Percentiles rank a stretch among this genome's conserved stretches.
Conservation (phyloP, 192 early-diverging fungal genomes). For the Entophlyctis helioformis region DNA sequence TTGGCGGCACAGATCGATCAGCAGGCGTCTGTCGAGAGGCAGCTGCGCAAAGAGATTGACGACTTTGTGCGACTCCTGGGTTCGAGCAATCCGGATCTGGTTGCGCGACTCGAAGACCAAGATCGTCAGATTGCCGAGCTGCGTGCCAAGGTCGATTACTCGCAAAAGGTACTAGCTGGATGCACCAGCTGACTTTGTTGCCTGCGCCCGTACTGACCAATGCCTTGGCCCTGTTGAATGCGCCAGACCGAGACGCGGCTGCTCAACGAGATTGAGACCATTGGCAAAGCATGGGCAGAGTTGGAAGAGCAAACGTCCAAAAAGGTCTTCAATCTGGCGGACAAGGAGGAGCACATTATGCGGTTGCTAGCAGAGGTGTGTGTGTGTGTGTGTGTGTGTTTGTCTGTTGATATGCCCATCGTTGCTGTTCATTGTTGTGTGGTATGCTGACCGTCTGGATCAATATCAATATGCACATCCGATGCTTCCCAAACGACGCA, state of each 20-base stretch:
- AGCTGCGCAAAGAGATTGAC: too few relatives aligned
- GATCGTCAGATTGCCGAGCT: slow-evolving; percentile 39
- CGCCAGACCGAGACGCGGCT: slow-evolving; percentile 41
- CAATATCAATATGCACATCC: neutral
- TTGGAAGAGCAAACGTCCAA: slow-evolving; percentile 75
- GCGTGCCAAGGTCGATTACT: slow-evolving; percentile 36
- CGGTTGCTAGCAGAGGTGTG: slow-evolving; percentile 61
- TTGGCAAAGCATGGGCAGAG: slow-evolving; percentile 56
- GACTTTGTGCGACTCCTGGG: too few relatives aligned
- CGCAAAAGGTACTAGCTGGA: slow-evolving; percentile 29
- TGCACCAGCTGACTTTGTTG: slow-evolving; percentile 7
- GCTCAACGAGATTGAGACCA: slow-evolving; percentile 49
- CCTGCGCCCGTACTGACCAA: too few relatives aligned
- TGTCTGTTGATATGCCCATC: neutral
- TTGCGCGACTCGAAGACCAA: slow-evolving; percentile 9
- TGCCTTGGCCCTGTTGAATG: neutral
- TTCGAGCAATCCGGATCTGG: neutral
- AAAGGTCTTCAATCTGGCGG: slow-evolving; percentile 62
- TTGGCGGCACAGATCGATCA: too few relatives aligned
- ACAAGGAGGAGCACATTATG: slow-evolving; percentile 69
- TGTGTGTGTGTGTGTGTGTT: neutral
- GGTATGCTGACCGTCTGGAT: neutral
- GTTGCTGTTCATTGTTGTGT: neutral
- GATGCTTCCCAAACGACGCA: neutral
- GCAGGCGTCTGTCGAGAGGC: too few relatives aligned